Evolutionary conservation across 495 filamentous ascomycete species (phyloP), one percentile per base, ranked within the genome.

Genomic region (Penicillium roqueforti): DNA sequence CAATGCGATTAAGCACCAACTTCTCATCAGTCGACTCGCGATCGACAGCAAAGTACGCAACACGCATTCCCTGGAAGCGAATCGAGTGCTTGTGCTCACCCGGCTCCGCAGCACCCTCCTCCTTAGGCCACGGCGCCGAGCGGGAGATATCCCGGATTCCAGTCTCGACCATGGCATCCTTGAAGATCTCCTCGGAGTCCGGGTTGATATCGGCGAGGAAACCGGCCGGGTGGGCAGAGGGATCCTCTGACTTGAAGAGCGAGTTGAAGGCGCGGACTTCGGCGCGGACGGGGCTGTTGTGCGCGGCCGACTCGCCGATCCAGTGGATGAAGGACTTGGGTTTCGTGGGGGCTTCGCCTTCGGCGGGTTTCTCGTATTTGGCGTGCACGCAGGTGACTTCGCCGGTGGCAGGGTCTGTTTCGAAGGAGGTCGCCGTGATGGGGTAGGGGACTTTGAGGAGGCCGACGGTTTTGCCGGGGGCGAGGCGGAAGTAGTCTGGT

Each of bases 401-500:
- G 47, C 89, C 91, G 5, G 80, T 84, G 1, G 70, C 53, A 22
- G 81, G 75, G 62, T 92, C 87, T 58, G 87, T 93, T 18, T 79
- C 80, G 69, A 88, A 92, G 6, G 80, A 81, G 2, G 82, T 87
- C 6, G 88, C 91, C 18, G 81, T 88, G 71, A 98, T 88, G 2
- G 91, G 88, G 73, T 82, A 87, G 1, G 91, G 88, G 4, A 81
- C 87, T 63, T 95, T 86, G 53, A 95, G 80, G 1, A 98, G 80
- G 40, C 93, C 95, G 40, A 97, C 92, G 6, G 81, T 79, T 72
- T 97, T 93, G 55, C 88, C 89, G 0, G 92, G 92, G 0, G 95
- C 88, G 22, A 98, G 83, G 19, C 95, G 91, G 84, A 96, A 97
- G 76, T 90, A 96, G 54, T 95, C 88, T 42, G 85, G 82, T 60